Percentiles rank a stretch among this genome's conserved stretches.
Conservation (phyloP, 2,329 filamentous ascomycete genomes). For the Diaporthe velutina region DNA sequence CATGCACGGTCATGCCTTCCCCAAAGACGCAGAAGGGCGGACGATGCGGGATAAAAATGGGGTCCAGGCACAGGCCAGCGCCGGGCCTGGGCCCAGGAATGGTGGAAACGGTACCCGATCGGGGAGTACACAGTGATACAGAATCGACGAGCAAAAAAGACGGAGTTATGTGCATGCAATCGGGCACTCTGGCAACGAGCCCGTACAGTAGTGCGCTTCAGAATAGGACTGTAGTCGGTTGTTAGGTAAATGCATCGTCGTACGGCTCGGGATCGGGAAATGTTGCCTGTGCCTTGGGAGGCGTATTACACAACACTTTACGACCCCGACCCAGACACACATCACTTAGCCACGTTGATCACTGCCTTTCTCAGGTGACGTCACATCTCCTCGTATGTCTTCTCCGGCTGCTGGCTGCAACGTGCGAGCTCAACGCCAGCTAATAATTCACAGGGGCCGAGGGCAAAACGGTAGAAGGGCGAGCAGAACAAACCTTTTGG, state of each 20-base stretch:
- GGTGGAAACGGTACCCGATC: constrained; percentile 12
- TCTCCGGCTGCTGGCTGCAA: background rate
- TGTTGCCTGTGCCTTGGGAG: background rate
- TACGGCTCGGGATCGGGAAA: constrained; percentile 10
- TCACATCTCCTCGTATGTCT: background rate
- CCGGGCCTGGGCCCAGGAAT: constrained; percentile 1
- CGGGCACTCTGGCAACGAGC: background rate
- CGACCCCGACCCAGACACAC: background rate
- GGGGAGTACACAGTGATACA: background rate
- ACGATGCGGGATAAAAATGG: constrained; percentile 10
- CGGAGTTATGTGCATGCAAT: background rate
- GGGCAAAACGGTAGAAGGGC: constrained; percentile 2
- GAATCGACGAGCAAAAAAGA: background rate
- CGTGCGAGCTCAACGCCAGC: background rate
- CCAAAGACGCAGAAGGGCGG: constrained; percentile 5
- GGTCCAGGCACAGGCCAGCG: background rate
- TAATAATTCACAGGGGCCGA: background rate
- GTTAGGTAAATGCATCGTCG: constrained; percentile 7
- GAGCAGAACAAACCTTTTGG: background rate
- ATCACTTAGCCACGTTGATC: background rate
- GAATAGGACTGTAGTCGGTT: too few species aligned
- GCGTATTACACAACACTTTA: background rate
- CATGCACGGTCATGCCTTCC: constrained; percentile 28
- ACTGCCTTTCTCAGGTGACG: background rate
- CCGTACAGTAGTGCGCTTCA: background rate